Percentiles rank a stretch among this genome's conserved stretches.
Conservation (phyloP, 2,329 filamentous ascomycete genomes). For the Botryotinia convoluta region DNA sequence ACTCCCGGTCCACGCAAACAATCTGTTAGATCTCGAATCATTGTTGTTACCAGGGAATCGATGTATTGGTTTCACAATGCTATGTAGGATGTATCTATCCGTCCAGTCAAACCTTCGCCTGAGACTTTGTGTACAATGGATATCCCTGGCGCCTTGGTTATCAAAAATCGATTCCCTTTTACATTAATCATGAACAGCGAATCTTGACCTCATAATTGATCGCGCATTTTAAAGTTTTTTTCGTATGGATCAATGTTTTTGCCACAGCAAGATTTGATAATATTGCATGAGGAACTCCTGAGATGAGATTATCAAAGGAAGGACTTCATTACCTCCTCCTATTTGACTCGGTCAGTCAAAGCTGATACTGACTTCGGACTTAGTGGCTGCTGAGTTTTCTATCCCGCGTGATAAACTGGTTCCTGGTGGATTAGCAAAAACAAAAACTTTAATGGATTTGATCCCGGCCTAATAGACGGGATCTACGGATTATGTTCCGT, state of each 20-base stretch:
- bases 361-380: not conserved
- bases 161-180: not conserved
- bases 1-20: not conserved
- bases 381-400: not conserved
- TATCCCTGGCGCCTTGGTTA: not conserved
- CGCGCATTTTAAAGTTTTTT: not conserved
- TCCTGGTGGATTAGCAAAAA: slow-evolving; percentile 2
- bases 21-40: not conserved
- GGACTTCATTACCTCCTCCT: not conserved
- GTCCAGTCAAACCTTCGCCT: slow-evolving; percentile 2
- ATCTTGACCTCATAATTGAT: not conserved
- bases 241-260: not conserved
- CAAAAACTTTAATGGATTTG: not conserved
- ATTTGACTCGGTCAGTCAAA: not conserved
- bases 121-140: not conserved
- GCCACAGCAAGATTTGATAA: not conserved
- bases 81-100: slow-evolving; percentile 8
- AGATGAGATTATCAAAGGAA: not conserved
- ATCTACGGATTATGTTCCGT: not conserved
- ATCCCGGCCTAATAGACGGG: not conserved
- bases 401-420: not conserved
- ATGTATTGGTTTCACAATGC: not conserved
- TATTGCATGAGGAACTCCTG: not conserved
- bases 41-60: not conserved
- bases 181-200: not conserved